phyloP scores from a whole-genome alignment of 1,139 yeast genomes.

The Yamadazyma spencermartinsiae region DNA sequence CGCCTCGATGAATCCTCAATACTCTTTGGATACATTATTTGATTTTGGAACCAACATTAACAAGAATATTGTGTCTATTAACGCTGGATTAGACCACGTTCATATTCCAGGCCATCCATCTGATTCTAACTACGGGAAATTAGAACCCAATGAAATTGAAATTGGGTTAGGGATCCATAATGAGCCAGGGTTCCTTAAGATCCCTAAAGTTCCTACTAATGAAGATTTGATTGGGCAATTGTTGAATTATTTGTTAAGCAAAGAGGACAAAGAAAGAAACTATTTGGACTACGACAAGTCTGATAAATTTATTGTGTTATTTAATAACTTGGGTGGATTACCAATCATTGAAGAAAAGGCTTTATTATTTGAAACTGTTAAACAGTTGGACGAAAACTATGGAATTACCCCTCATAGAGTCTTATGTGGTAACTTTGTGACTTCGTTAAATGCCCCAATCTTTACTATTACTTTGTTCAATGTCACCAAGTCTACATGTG shows the following conservation, averaged over 20 bases:
- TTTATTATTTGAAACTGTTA: conserved; percentile 20
- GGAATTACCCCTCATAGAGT: conserved; percentile 41
- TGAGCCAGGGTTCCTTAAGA: conserved; percentile 49
- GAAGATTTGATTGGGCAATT: conserved; percentile 39
- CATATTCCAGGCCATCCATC: conserved; percentile 48
- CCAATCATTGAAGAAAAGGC: conserved; percentile 45
- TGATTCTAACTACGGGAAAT: conserved; percentile 29
- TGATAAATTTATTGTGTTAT: conserved; percentile 41
- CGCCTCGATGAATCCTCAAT: conserved; percentile 35
- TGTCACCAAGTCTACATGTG: conserved; percentile 33
- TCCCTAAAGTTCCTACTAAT: conserved; percentile 41
- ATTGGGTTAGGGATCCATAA: conserved; percentile 57
- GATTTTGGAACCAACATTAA: conserved; percentile 38
- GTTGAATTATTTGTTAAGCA: conserved; percentile 37
- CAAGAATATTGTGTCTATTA: conserved; percentile 43
- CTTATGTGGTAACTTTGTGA: conserved; percentile 48
- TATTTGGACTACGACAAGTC: conserved; percentile 38
- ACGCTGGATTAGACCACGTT: conserved; percentile 54
- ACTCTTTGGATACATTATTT: conserved; percentile 32
- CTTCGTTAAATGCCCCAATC: conserved; percentile 54
- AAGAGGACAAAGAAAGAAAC: conserved; percentile 39
- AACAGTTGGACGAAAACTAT: conserved; percentile 34
- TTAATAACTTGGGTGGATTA: conserved; percentile 55
- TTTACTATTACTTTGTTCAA: conserved; percentile 51
- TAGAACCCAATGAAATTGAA: conserved; percentile 40